Percentiles rank a stretch among this genome's conserved stretches.
phyloP scores from a whole-genome alignment of 495 filamentous ascomycete genomes.

The Hypoxylon lenormandii region DNA sequence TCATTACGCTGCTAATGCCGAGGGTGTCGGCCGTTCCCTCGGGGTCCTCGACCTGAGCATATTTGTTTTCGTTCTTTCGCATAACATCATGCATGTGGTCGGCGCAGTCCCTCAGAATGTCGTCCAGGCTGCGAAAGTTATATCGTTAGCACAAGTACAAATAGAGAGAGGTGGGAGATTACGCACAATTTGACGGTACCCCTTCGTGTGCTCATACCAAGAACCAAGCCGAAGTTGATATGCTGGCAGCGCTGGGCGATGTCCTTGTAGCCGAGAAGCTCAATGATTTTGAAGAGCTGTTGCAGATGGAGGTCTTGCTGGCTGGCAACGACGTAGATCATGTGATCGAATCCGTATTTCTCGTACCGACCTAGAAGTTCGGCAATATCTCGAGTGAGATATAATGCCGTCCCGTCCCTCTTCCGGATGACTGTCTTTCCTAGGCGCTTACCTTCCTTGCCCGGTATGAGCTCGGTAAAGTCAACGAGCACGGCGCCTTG shows the following conservation, averaged over 20 bases:
- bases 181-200: slow-evolving; percentile 61
- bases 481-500: slow-evolving; percentile 91
- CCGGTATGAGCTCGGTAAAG: slow-evolving; percentile 77
- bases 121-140: slow-evolving; percentile 67
- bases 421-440: slow-evolving; percentile 69
- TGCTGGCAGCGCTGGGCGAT: slow-evolving; percentile 69
- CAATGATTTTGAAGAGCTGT: slow-evolving; percentile 74
- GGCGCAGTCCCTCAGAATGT: slow-evolving; percentile 71
- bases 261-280: slow-evolving; percentile 69
- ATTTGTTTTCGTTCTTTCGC: slow-evolving; percentile 71
- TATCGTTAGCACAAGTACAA: slow-evolving; percentile 13
- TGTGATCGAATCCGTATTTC: slow-evolving; percentile 74
- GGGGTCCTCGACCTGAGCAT: slow-evolving; percentile 69
- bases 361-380: slow-evolving; percentile 70
- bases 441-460: slow-evolving; percentile 69
- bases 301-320: slow-evolving; percentile 72
- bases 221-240: slow-evolving; percentile 72
- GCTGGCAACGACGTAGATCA: slow-evolving; percentile 75
- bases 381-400: slow-evolving; percentile 74
- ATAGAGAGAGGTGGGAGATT: background rate
- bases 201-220: slow-evolving; percentile 73
- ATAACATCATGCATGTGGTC: slow-evolving; percentile 75
- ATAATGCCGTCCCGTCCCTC: slow-evolving; percentile 72
- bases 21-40: slow-evolving; percentile 67
- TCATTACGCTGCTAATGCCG: slow-evolving; percentile 72